Evolutionary conservation across 2,329 filamentous ascomycete genomes (phyloP).

Genomic region (Colletotrichum salicis): DNA sequence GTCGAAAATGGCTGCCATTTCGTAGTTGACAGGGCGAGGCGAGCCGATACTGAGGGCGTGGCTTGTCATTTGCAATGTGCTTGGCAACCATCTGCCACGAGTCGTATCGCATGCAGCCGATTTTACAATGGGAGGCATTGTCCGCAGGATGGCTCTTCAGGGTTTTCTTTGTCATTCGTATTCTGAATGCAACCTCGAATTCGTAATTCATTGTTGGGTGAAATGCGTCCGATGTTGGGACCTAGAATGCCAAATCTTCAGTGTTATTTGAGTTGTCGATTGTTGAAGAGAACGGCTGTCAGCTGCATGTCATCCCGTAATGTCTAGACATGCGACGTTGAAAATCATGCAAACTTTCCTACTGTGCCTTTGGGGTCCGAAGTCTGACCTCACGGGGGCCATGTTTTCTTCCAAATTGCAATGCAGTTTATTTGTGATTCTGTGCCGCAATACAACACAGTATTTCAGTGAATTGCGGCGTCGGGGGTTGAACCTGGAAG

Average conservation of each 20-base stretch:
- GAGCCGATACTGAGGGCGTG: neutral
- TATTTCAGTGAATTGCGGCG: constrained; percentile 16
- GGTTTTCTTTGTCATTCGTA: constrained; percentile 6
- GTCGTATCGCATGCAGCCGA: constrained; percentile 24
- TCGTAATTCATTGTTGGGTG: constrained; percentile 8
- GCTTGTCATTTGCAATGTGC: constrained; percentile 18
- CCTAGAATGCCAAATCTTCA: neutral
- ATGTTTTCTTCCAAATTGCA: neutral
- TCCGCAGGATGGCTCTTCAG: neutral
- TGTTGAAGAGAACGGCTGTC: neutral
- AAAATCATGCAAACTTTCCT: constrained; percentile 20
- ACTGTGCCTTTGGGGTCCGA: constrained; percentile 4
- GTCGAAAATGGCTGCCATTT: constrained; percentile 15
- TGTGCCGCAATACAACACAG: constrained; percentile 5
- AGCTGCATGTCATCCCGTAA: constrained; percentile 5
- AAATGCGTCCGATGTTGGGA: neutral
- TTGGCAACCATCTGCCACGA: constrained; percentile 27
- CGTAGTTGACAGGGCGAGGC: constrained; percentile 8
- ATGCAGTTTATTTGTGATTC: constrained; percentile 11
- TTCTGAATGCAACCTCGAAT: constrained; percentile 23
- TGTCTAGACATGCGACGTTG: constrained; percentile 16
- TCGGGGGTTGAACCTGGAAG: constrained; percentile 24
- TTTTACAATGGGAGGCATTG: constrained; percentile 28
- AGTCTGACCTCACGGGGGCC: neutral
- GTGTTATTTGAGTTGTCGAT: constrained; percentile 4